These are phyloP conservation scores for Sphagnurus paluster DNA, from an alignment of 1,284 basidiomycete species.

Conservation along the genomic window DNA sequence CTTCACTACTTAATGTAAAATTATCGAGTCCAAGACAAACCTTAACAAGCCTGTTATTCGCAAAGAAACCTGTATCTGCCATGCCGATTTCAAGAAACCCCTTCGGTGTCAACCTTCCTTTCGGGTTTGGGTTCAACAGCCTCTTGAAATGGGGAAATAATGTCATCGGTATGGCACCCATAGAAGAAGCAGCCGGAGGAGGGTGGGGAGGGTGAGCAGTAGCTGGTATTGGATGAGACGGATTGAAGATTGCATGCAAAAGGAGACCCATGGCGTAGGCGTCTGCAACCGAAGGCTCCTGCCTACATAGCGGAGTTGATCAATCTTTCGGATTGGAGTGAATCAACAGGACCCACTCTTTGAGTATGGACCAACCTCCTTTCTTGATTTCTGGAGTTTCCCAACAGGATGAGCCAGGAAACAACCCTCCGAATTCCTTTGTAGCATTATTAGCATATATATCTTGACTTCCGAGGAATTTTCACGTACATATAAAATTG, in stretches of 20 bases:
- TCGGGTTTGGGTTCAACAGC: conserved; percentile 86
- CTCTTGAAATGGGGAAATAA: conserved; percentile 86
- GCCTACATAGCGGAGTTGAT: no score
- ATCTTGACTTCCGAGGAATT: no score
- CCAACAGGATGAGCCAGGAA: conserved; percentile 60
- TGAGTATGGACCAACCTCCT: conserved; percentile 79
- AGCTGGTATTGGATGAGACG: conserved; percentile 67
- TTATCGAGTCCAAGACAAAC: conserved; percentile 87
- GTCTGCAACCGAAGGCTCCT: conserved; percentile 74
- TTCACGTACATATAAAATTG: conserved; percentile 79
- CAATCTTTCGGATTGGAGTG: no score
- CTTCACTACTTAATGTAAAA: conserved; percentile 83
- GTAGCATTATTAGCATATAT: conserved; percentile 4
- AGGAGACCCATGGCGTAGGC: conserved; percentile 87
- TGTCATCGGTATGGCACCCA: conserved; percentile 75
- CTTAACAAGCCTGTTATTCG: conserved; percentile 80
- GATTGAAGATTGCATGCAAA: conserved; percentile 86
- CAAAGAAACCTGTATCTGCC: conserved; percentile 83
- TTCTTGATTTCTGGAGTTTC: conserved; percentile 91
- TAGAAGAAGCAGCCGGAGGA: conserved; percentile 70
- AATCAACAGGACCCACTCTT: no score
- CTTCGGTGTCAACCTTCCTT: conserved; percentile 74
- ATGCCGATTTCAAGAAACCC: conserved; percentile 82
- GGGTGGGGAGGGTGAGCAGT: conserved; percentile 70
- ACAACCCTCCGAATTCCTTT: conserved; percentile 70